These are phyloP conservation scores for Artomyces pyxidatus DNA, from an alignment of 768 basidiomycete genomes.

Conservation along the genomic window DNA sequence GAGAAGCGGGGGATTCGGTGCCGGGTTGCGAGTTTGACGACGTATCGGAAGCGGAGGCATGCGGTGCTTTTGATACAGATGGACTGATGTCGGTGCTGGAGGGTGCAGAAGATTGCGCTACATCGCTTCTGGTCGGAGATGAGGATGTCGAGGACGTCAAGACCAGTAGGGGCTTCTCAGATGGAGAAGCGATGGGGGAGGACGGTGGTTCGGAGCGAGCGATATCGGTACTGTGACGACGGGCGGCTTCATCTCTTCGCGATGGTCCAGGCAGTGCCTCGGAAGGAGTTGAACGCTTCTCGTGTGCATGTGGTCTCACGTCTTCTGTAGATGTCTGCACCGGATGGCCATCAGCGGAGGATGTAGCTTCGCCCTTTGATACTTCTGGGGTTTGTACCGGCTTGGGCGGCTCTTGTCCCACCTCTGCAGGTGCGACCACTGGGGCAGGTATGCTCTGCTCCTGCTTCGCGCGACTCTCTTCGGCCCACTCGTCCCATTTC, in stretches of 20 bases:
- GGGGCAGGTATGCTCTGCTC: slow-evolving; percentile 25
- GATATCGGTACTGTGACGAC: slow-evolving; percentile 11
- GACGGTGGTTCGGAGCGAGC: slow-evolving; percentile 1
- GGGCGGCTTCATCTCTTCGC: neutral
- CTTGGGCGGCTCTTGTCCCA: slow-evolving; percentile 14
- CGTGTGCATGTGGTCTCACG: too few relatives aligned
- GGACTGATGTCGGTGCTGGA: slow-evolving; percentile 3
- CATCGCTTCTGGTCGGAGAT: neutral
- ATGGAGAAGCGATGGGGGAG: neutral
- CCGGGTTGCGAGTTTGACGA: neutral
- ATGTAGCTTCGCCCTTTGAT: neutral
- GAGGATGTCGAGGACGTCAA: neutral
- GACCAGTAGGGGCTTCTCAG: neutral
- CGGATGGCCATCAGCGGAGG: neutral
- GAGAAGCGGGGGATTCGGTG: slow-evolving; percentile 7
- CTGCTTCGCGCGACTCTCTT: slow-evolving; percentile 47
- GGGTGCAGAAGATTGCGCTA: neutral
- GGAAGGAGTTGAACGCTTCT: neutral
- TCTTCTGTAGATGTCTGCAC: neutral
- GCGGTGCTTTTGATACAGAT: slow-evolving; percentile 8
- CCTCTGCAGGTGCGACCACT: slow-evolving; percentile 19
- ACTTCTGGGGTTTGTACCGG: slow-evolving; percentile 8
- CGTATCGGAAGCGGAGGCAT: neutral
- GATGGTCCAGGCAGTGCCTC: too few relatives aligned
- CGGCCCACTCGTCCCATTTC: slow-evolving; percentile 85